Evolutionary conservation across 2,329 filamentous ascomycete species (phyloP).

Genomic region (Neofusicoccum sp.): DNA sequence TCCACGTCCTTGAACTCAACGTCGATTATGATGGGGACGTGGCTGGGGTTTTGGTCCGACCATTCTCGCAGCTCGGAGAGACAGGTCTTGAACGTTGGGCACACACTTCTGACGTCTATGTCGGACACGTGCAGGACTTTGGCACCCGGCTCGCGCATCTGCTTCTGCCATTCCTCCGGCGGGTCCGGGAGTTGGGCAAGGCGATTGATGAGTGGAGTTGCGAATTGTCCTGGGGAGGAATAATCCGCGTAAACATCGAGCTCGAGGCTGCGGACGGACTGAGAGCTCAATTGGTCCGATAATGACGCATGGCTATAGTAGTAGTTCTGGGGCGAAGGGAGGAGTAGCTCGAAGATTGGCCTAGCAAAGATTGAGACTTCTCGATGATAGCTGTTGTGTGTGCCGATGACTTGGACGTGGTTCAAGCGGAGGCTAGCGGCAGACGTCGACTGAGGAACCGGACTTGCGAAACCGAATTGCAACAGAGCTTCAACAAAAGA

Average conservation of each 20-base stretch:
- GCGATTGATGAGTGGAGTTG: conserved; percentile 44
- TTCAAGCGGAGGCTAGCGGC: conserved; percentile 45
- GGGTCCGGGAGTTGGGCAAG: conserved; percentile 40
- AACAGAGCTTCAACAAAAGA: conserved; percentile 1
- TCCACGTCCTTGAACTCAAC: conserved; percentile 50
- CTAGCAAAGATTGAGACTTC: conserved; percentile 46
- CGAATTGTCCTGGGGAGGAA: conserved; percentile 48
- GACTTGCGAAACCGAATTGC: neutral
- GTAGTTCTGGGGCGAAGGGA: conserved; percentile 41
- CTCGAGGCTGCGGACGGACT: conserved; percentile 49
- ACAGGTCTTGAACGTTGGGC: conserved; percentile 48
- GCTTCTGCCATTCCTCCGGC: conserved; percentile 34
- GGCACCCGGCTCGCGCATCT: conserved; percentile 44
- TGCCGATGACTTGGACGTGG: conserved; percentile 52
- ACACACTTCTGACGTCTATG: conserved; percentile 46
- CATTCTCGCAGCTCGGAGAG: conserved; percentile 45
- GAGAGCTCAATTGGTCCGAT: conserved; percentile 45
- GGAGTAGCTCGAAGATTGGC: conserved; percentile 39
- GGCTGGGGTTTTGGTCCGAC: conserved; percentile 43
- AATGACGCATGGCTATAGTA: conserved; percentile 51
- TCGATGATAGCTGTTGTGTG: conserved; percentile 53
- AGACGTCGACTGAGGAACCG: neutral
- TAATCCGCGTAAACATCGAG: conserved; percentile 51
- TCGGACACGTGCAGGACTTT: conserved; percentile 55
- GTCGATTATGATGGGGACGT: conserved; percentile 51